These are phyloP conservation scores for Ostreobium quekettii DNA, from an alignment of 139 green algal species.

Conservation along the genomic window DNA sequence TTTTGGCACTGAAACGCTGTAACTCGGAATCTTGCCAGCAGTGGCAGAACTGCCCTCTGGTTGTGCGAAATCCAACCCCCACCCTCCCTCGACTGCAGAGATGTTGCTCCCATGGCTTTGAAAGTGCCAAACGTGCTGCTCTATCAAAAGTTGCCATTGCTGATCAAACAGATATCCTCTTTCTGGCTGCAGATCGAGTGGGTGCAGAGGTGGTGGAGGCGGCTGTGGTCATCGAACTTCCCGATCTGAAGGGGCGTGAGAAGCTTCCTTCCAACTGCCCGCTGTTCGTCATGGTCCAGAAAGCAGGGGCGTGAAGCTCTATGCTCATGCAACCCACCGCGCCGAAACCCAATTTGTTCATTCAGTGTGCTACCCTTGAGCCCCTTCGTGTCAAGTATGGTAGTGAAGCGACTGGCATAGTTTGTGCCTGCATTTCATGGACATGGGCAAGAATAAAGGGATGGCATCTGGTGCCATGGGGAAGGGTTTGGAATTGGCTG, in stretches of 20 bases:
- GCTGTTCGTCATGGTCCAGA: constrained; percentile 76
- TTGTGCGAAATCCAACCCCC: not conserved
- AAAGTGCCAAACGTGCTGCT: not conserved
- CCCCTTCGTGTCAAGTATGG: too few species aligned
- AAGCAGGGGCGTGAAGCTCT: constrained; percentile 67
- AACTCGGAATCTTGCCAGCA: not conserved
- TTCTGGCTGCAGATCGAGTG: constrained; percentile 47
- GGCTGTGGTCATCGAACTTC: constrained; percentile 82
- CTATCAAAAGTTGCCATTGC: not conserved
- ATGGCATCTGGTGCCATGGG: too few species aligned
- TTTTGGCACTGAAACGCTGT: not conserved
- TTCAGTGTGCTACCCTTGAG: too few species aligned
- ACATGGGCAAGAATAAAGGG: too few species aligned
- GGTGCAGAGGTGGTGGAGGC: constrained; percentile 68
- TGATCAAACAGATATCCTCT: not conserved
- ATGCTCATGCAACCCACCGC: too few species aligned
- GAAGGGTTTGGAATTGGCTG: too few species aligned
- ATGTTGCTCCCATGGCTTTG: not conserved
- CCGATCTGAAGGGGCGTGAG: constrained; percentile 64
- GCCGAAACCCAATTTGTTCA: too few species aligned
- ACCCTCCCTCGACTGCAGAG: too few species aligned
- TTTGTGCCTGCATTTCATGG: too few species aligned
- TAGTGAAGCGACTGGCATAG: too few species aligned
- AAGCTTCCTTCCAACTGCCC: constrained; percentile 56
- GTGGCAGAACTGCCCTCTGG: not conserved